Evolutionary conservation across 2,329 filamentous ascomycete genomes (phyloP).

Genomic region (Hypoxylon sp.): DNA sequence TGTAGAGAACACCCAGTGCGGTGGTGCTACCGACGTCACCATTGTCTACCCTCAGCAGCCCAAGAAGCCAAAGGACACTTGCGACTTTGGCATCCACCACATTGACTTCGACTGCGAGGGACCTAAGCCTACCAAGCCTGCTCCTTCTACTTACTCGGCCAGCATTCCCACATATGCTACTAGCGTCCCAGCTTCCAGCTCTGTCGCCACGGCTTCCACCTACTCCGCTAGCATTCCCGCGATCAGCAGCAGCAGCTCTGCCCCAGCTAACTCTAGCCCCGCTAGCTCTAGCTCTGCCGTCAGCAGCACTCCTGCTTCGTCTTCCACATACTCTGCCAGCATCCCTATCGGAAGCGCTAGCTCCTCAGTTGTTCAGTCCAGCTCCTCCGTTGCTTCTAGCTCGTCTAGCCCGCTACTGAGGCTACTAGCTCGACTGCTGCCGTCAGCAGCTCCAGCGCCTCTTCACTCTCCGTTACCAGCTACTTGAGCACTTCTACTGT

Average conservation of each 20-base stretch:
- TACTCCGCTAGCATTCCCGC: conserved; percentile 22
- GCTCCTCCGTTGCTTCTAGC: conserved; percentile 35
- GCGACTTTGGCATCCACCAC: conserved; percentile 80
- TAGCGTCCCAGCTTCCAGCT: conserved; percentile 27
- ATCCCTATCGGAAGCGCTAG: conserved; percentile 32
- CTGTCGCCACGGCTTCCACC: conserved; percentile 22
- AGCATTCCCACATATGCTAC: conserved; percentile 34
- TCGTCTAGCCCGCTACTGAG: conserved; percentile 30
- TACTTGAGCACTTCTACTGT: conserved; percentile 66
- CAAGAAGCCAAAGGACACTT: conserved; percentile 69
- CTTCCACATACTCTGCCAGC: conserved; percentile 13
- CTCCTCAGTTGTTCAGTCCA: conserved; percentile 31
- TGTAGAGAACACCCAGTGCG: conserved; percentile 89
- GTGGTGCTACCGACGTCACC: conserved; percentile 86
- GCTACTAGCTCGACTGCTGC: conserved; percentile 34
- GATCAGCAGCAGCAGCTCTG: conserved; percentile 17
- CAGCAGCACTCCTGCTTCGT: conserved; percentile 7
- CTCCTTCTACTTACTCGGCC: conserved; percentile 35
- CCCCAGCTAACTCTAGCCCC: conserved; percentile 13
- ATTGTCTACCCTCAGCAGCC: conserved; percentile 76
- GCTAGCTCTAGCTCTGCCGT: conserved; percentile 17
- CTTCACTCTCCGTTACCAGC: conserved; percentile 54
- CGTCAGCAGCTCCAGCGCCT: conserved; percentile 35
- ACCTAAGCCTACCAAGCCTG: conserved; percentile 46
- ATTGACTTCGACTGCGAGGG: conserved; percentile 81